Percentiles rank a stretch among this genome's conserved stretches.
Evolutionary conservation across 2,329 filamentous ascomycete genomes (phyloP).

Genomic region (Xylaria sp.): DNA sequence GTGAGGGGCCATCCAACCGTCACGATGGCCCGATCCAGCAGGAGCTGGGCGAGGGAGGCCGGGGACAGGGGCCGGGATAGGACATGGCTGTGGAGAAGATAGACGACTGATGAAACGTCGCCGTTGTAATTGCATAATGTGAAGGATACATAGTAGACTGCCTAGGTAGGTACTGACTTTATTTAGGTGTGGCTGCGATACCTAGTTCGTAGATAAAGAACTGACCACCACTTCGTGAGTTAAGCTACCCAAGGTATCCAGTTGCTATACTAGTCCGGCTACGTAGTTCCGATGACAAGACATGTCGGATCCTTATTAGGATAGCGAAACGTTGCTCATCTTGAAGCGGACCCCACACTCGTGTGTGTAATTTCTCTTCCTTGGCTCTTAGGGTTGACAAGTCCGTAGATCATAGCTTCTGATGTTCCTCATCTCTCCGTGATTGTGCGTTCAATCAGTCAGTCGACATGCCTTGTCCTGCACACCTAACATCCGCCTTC

Average conservation of each 20-base stretch:
- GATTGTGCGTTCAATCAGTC: neutral
- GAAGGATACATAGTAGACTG: neutral
- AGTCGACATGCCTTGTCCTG: conserved; percentile 16
- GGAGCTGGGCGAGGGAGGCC: conserved; percentile 23
- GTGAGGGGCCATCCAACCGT: conserved; percentile 14
- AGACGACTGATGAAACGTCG: conserved; percentile 29
- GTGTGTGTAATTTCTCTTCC: neutral
- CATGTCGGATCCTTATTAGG: neutral
- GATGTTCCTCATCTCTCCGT: neutral
- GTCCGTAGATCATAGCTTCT: conserved; percentile 1
- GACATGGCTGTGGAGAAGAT: neutral
- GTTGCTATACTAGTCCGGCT: neutral
- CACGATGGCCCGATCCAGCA: conserved; percentile 31
- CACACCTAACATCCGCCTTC: neutral
- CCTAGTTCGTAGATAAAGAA: neutral
- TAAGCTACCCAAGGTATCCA: neutral
- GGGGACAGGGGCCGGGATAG: too few relatives aligned
- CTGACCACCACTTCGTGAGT: neutral
- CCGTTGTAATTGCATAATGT: conserved; percentile 7
- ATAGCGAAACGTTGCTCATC: conserved; percentile 12
- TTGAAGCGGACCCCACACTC: conserved; percentile 2
- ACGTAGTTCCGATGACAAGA: neutral
- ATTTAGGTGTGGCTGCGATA: neutral
- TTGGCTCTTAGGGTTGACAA: neutral
- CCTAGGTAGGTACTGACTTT: neutral